Evolutionary conservation across 805 yeast genomes (phyloP).

Genomic region (Spencermartinsiella europaea): DNA sequence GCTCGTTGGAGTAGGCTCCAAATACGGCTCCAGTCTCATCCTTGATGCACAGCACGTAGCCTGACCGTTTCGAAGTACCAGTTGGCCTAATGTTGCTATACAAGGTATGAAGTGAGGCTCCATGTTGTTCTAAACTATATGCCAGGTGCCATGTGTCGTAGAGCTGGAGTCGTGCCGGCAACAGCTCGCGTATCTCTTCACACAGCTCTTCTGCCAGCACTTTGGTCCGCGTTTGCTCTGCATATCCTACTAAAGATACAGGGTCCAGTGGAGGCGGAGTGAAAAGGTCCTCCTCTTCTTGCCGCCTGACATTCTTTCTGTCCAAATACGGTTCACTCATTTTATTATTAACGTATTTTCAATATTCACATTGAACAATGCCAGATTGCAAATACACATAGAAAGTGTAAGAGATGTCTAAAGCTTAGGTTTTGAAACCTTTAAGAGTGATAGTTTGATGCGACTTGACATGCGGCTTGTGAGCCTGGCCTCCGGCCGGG

Average conservation of each 20-base stretch:
- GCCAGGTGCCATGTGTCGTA: constrained; percentile 70
- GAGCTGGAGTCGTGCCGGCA: constrained; percentile 77
- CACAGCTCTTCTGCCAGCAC: constrained; percentile 62
- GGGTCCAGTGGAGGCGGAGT: constrained; percentile 24
- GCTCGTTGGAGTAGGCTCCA: constrained; percentile 73
- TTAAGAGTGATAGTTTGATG: too few relatives aligned
- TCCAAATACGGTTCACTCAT: neutral
- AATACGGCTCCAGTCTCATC: constrained; percentile 62
- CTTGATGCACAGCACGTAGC: constrained; percentile 68
- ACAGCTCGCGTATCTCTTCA: constrained; percentile 61
- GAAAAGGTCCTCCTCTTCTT: constrained; percentile 1
- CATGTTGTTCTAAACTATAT: constrained; percentile 89
- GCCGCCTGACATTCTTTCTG: neutral
- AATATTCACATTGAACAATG: too few relatives aligned
- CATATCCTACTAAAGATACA: constrained; percentile 52
- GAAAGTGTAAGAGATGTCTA: too few relatives aligned
- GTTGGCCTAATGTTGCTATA: constrained; percentile 39
- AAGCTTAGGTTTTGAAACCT: too few relatives aligned
- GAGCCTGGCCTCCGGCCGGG: too few relatives aligned
- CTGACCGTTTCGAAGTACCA: constrained; percentile 40
- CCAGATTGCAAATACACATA: too few relatives aligned
- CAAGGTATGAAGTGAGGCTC: constrained; percentile 77
- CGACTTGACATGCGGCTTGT: too few relatives aligned
- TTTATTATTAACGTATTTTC: too few relatives aligned
- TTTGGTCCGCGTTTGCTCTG: constrained; percentile 48